These are phyloP conservation scores for Globisporangium polare DNA, from an alignment of 352 stramenopile species.

Conservation along the genomic window DNA sequence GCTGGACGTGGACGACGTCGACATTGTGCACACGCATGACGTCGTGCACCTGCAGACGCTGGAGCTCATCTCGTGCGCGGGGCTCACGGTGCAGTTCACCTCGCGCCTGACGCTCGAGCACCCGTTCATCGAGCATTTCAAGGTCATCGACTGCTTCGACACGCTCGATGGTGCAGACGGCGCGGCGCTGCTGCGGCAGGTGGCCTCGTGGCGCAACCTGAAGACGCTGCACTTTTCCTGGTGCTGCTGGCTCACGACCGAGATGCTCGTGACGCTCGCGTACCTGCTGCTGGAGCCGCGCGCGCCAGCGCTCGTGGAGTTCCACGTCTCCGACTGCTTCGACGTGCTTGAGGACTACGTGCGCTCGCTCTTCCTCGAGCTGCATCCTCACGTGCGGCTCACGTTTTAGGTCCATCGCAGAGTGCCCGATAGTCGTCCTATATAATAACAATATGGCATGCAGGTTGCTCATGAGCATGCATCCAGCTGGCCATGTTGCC, in stretches of 20 bases:
- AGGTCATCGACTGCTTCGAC: slow-evolving; percentile 75
- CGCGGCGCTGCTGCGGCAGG: slow-evolving; percentile 39
- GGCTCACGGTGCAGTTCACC: slow-evolving; percentile 49
- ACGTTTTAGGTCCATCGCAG: slow-evolving; percentile 17
- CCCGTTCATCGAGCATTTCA: slow-evolving; percentile 49
- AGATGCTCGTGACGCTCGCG: slow-evolving; percentile 65
- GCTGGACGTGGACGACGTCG: slow-evolving; percentile 62
- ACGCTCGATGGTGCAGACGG: slow-evolving; percentile 33
- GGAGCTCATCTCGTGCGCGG: slow-evolving; percentile 66
- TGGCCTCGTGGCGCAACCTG: slow-evolving; percentile 49
- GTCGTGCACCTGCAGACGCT: slow-evolving; percentile 50
- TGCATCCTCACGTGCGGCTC: slow-evolving; percentile 38
- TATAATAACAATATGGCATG: neutral
- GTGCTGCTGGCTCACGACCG: slow-evolving; percentile 79
- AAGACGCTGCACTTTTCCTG: slow-evolving; percentile 73
- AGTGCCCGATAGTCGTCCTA: neutral
- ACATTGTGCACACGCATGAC: slow-evolving; percentile 57
- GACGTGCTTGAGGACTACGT: slow-evolving; percentile 78
- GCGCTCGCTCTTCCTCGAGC: slow-evolving; percentile 52
- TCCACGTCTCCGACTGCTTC: slow-evolving; percentile 68
- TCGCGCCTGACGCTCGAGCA: slow-evolving; percentile 35
- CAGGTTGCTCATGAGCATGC: neutral
- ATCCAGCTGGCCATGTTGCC: slow-evolving; percentile 40
- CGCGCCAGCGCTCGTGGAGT: slow-evolving; percentile 33
- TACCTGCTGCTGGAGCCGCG: slow-evolving; percentile 65